Evolutionary conservation across 345 rosid species (phyloP), one percentile per base, ranked within the genome.

Genomic region (Erucastrum elatum): DNA sequence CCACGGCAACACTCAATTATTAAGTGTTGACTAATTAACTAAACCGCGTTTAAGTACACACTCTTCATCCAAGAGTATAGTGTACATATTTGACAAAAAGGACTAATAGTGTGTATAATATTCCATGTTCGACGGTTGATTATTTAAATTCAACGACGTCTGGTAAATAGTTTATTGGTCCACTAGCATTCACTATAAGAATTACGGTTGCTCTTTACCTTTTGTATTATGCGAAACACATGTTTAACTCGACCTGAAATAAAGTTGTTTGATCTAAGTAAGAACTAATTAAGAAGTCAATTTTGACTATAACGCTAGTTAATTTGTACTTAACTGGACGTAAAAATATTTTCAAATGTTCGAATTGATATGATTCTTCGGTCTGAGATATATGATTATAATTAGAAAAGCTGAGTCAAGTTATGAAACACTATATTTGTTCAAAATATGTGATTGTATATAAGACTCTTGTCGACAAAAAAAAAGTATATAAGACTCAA

Each of bases 1-100:
- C 55, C 33, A 72, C 30, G 51, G 69, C 39, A 58, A 58, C 41
- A 25, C 37, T 72, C 29, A 71, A 78, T 72, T 78, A 66, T 78
- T 58, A 21, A 44, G 55, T 72, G 64, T 72, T 66, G 82, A 78
- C 82, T 78, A 59, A 59, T 66, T 78, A 59, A 72, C 34, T 33
- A 27, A 34, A 60, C 51, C 82, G 68, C 82, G 77, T 78, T 66
- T 44, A 10, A 9, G 39, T 66, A 46, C 27, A 29, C 16, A 12
- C 37, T 66, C 63, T 8, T 72, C 13, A 17, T 29, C 65, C 65
- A 63, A 25, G 4, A 58, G 15, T 49, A 34, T 62, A 59, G 33
- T 59, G 33, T 26, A 30, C 5, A 53, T 56, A 63, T 31, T 63
- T 63, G 67, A 33, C 67, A n/a, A 31, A 31, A 33, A 1, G 2